Conservation (phyloP, 2,329 filamentous ascomycete genomes). For the Penicillium thymicola region DNA sequence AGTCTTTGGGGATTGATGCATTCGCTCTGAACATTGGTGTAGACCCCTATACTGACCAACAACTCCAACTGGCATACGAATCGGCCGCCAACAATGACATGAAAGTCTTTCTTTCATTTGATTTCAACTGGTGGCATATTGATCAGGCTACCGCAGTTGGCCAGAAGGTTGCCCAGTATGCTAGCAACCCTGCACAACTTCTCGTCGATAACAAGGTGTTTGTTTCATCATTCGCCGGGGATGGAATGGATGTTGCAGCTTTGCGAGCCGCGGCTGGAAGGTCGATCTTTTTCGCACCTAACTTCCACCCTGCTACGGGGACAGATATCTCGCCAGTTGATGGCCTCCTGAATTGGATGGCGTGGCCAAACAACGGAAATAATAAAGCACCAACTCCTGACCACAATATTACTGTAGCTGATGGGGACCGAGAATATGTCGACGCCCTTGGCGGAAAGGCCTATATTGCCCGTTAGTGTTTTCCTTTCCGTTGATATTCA, state of each 20-base stretch:
- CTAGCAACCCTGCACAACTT: conserved; percentile 46
- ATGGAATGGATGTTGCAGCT: conserved; percentile 45
- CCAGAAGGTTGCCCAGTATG: conserved; percentile 49
- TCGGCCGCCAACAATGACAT: conserved; percentile 47
- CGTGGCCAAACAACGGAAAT: conserved; percentile 43
- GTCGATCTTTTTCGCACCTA: conserved; percentile 50
- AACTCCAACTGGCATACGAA: conserved; percentile 49
- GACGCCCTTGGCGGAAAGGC: conserved; percentile 38
- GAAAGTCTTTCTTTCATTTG: conserved; percentile 57
- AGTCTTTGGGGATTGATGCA: conserved; percentile 45
- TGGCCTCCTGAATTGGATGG: conserved; percentile 45
- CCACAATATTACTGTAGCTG: conserved; percentile 43
- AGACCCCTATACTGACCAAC: conserved; percentile 44
- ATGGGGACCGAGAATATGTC: conserved; percentile 39
- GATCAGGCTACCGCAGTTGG: conserved; percentile 43
- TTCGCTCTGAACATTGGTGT: conserved; percentile 52
- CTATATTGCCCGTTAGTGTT: conserved; percentile 48
- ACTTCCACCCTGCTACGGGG: conserved; percentile 46
- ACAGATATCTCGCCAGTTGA: conserved; percentile 39
- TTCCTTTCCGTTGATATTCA: background rate
- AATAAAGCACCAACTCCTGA: conserved; percentile 50
- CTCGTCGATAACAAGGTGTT: conserved; percentile 50
- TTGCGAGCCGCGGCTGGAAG: conserved; percentile 43
- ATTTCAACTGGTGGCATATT: conserved; percentile 51
- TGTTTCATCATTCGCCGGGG: conserved; percentile 53